Percentiles rank a stretch among this genome's conserved stretches.
These are phyloP conservation scores for Hyaloscypha finlandica DNA, from an alignment of 495 filamentous ascomycete species.

Conservation along the genomic window DNA sequence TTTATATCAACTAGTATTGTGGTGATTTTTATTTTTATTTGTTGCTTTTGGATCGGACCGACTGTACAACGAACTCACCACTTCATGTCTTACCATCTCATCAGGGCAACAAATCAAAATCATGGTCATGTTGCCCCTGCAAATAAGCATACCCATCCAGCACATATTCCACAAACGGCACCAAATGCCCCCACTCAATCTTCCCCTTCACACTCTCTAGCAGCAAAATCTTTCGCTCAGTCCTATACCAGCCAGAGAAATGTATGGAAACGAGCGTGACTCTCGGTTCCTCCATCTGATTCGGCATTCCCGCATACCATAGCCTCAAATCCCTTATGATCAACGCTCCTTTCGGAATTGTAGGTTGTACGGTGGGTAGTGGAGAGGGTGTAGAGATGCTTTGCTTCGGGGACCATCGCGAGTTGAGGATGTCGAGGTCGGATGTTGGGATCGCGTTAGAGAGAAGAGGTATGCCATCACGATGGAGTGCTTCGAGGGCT, in stretches of 20 bases:
- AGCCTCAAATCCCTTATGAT: constrained; percentile 39
- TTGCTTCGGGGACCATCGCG: constrained; percentile 54
- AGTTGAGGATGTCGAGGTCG: constrained; percentile 48
- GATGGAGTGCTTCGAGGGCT: constrained; percentile 37
- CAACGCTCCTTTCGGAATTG: constrained; percentile 52
- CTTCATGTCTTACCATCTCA: background rate
- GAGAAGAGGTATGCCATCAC: constrained; percentile 60
- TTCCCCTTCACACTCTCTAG: constrained; percentile 6
- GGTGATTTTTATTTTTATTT: too few species aligned
- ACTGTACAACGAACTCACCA: too few species aligned
- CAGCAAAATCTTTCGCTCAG: background rate
- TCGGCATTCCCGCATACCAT: constrained; percentile 56
- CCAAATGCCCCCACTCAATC: constrained; percentile 4
- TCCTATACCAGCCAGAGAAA: constrained; percentile 9
- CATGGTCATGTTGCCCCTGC: constrained; percentile 7
- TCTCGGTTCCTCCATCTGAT: constrained; percentile 46
- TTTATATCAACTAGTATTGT: too few species aligned
- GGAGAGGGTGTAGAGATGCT: constrained; percentile 40
- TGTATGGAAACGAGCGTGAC: constrained; percentile 58
- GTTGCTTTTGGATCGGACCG: too few species aligned
- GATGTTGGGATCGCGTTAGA: constrained; percentile 47
- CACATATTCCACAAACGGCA: constrained; percentile 1
- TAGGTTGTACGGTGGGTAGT: constrained; percentile 43
- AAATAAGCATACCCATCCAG: constrained; percentile 1
- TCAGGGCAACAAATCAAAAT: constrained; percentile 5